Evolutionary conservation across 2,329 filamentous ascomycete genomes (phyloP), one percentile per base, ranked within the genome.

Genomic region (Neofusicoccum kwambonambiense): DNA sequence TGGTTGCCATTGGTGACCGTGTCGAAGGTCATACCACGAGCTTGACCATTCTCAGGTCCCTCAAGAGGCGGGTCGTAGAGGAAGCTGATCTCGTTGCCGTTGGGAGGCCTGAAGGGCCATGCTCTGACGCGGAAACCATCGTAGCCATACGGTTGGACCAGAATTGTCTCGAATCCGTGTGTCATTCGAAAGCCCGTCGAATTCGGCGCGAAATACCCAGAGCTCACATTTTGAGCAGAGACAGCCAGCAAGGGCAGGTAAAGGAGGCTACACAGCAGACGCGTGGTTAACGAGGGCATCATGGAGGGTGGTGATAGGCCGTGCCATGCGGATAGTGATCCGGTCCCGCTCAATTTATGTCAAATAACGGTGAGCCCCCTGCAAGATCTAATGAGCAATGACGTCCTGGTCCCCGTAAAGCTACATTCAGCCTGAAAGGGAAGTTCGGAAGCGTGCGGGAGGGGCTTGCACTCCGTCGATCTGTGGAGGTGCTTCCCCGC

Each of bases 121-220:
- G 77, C 76, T 62, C 77, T 72, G 4, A 79, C 74, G 6, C 77
- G 73, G 54, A 78, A 78, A 1, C 77, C 77, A 67, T 78, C 77
- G 57, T 76, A 77, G 12, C 77, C 77, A 68, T 73, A 78, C 11
- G 76, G 77, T 60, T 79, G 76, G 4, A 79, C 74, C 1, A 78
- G 69, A 1, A 79, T 68, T 2, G 73, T 76, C 66, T 79, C 77
- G 47, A 77, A 77, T 8, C 77, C 77, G 71, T 79, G 76, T 37
- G 75, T 72, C 64, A 78, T 73, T 9, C 70, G 71, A 42, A 78
- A 70, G 31, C 71, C 71, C n/a, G 69, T 70, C 4, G 71, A 71
- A 31, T 70, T 72, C 6, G 70, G 69, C 1, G 68, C 50, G 17
- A 69, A 64, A 58, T 69, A 71, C 5, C 11, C 45, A 13, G 60